phyloP scores from a whole-genome alignment of 1,139 yeast genomes.

The Kodamaea fungicola region DNA sequence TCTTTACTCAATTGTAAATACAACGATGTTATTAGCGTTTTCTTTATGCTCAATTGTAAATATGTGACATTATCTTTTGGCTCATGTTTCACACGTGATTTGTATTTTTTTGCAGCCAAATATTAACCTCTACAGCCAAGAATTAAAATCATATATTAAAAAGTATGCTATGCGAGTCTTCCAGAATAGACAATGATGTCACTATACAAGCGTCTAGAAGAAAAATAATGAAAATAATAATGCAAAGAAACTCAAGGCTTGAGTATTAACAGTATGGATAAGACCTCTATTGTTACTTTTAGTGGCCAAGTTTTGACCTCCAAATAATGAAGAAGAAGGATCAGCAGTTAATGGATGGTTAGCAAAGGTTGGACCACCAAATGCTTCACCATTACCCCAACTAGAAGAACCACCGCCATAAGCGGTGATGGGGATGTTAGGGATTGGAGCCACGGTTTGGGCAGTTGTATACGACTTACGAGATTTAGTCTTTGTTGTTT shows the following conservation, averaged over 20 bases:
- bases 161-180: too few species aligned
- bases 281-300: conserved; percentile 7
- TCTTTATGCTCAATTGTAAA: too few species aligned
- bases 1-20: too few species aligned
- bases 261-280: conserved; percentile 4
- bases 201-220: not conserved
- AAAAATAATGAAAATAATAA: conserved; percentile 8
- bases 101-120: conserved; percentile 3
- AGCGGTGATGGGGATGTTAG: conserved; percentile 1
- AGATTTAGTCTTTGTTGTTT: not conserved
- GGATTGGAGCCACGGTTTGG: not conserved
- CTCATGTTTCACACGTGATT: too few species aligned
- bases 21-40: too few species aligned
- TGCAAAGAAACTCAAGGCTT: conserved; percentile 7
- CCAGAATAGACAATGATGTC: too few species aligned
- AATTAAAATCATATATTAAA: too few species aligned
- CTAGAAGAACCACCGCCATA: not conserved
- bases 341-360: conserved; percentile 14
- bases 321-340: conserved; percentile 11
- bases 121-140: too few species aligned
- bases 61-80: too few species aligned
- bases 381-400: not conserved
- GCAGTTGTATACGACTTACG: not conserved
- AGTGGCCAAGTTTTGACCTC: conserved; percentile 6
- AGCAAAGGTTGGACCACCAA: conserved; percentile 8